These are phyloP conservation scores for Hymenotorrendiella dingleyae DNA, from an alignment of 2,329 filamentous ascomycete species.

Conservation along the genomic window DNA sequence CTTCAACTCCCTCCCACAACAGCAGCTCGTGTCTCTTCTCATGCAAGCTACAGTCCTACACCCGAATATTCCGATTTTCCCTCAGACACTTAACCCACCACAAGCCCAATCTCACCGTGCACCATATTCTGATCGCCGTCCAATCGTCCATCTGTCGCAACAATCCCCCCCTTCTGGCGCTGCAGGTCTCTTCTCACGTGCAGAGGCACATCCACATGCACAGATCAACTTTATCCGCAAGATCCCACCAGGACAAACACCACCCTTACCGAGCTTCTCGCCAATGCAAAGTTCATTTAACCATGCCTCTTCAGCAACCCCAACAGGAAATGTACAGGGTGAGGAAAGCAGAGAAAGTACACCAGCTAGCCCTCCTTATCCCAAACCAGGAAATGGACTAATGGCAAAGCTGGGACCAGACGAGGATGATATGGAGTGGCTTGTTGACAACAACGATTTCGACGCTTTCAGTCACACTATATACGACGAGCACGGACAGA, in stretches of 20 bases:
- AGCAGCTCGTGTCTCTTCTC: conserved; percentile 58
- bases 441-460: conserved; percentile 48
- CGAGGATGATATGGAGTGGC: conserved; percentile 52
- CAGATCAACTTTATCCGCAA: conserved; percentile 37
- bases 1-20: conserved; percentile 53
- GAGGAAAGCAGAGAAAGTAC: conserved; percentile 42
- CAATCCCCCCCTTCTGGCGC: conserved; percentile 30
- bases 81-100: conserved; percentile 20
- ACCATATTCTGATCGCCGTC: conserved; percentile 18
- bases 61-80: conserved; percentile 62
- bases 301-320: conserved; percentile 22
- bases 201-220: conserved; percentile 33
- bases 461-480: conserved; percentile 31
- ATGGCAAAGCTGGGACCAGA: conserved; percentile 46
- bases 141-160: conserved; percentile 21
- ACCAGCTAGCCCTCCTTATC: conserved; percentile 54
- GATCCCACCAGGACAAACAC: conserved; percentile 27
- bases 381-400: conserved; percentile 56
- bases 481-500: conserved; percentile 24
- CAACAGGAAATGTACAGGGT: conserved; percentile 16
- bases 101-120: conserved; percentile 12
- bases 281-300: conserved; percentile 8
- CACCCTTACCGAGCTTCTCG: conserved; percentile 51
- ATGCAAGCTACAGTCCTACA: conserved; percentile 55
- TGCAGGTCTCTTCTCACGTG: conserved; percentile 31